Evolutionary conservation across 495 filamentous ascomycete species (phyloP), one percentile per base, ranked within the genome.

Genomic region (Penicillium fimorum): DNA sequence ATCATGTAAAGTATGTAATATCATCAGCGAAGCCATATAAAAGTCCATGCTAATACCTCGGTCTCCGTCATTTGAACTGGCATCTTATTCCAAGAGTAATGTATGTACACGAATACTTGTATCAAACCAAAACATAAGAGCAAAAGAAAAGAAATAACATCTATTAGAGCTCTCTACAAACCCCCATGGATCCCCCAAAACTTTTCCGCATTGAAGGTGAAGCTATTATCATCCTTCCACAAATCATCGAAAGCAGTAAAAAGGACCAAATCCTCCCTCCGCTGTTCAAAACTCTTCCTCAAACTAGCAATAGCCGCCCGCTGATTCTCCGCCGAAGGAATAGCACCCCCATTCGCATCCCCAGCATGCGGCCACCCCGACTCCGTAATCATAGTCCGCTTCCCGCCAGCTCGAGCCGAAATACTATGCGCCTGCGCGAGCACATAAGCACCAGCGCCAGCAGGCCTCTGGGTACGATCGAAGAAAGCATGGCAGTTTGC

Each of bases 401-500:
- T 89, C 13, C 78, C 79, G 22, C 75, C 71, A n/a, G 77, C 76
- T 0, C 74, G 64, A 15, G 61, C 54, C 3, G 72, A 71, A 38
- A 96, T 79, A 27, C 75, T 74, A 18, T 72, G 68, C 18, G 77
- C 76, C 59, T 83, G 78, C 27, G 70, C 66, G 5, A 69, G 57
- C 5, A 89, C 79, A 62, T 88, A 96, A 4, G 70, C 53, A 12
- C 91, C 92, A 7, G 91, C 82, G 27, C 75, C 66, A 1, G 71
- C 64, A 5, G 91, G 74, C 7, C 56, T 63, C 29, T 82, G 77
- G 10, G 77, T 80, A 3, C 76, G 71, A 58, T 93, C 87, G 67
- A 96, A 96, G 77, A 92, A 96, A 12, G 91, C 81, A 64, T 96
- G 92, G 56, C 82, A 79, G 64, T 96, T 96, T 37, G 87, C 82